Evolutionary conservation across 768 basidiomycete genomes (phyloP), one percentile per base, ranked within the genome.

Genomic region (Leccinum incarnatum): DNA sequence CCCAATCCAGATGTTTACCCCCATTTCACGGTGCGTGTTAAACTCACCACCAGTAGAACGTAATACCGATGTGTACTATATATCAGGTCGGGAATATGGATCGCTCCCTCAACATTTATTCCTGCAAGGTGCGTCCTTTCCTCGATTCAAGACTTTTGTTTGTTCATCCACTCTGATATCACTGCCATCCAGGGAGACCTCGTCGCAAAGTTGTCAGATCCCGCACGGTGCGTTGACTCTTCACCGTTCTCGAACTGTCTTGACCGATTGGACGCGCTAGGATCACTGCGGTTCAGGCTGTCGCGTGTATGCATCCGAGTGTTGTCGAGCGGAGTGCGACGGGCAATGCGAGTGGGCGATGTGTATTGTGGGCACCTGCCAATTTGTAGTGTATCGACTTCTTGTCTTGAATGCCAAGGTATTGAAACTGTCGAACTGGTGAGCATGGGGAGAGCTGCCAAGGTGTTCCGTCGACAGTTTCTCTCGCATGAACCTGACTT

Each of bases 221-320:
- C 72, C 46, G 65, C 71, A 27, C 77, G 78, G 89, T 89, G 66
- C 45, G 80, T 67, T 37, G 46, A 62, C 47, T 23, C 19, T 9
- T 51, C 15, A 19, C 40, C 6, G 37, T 45, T 14, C 25, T 19
- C 19, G 2, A 34, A 8, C 19, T 9, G 17, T 49, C 8, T 3
- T 21, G 27, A 30, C 30, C 14, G 23, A 23, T 15, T 7, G 12
- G 4, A 3, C 12, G 10, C 2, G 11, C 11, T 61, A 92, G 89
- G 62, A 86, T 93, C 59, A 83, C 88, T 21, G 91, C 92, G 1
- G 87, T 88, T 4, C 92, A 93, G 72, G 91, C 92, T n/a, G 92
- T 93, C n/a, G 91, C 92, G 8, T 89, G 87, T 64, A 91, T 89
- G 14, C 92, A 93, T 69, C 91, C 92, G 0, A 86, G 69, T 56